Conservation (phyloP, 306 rosid species). For the Fagus crenata region DNA sequence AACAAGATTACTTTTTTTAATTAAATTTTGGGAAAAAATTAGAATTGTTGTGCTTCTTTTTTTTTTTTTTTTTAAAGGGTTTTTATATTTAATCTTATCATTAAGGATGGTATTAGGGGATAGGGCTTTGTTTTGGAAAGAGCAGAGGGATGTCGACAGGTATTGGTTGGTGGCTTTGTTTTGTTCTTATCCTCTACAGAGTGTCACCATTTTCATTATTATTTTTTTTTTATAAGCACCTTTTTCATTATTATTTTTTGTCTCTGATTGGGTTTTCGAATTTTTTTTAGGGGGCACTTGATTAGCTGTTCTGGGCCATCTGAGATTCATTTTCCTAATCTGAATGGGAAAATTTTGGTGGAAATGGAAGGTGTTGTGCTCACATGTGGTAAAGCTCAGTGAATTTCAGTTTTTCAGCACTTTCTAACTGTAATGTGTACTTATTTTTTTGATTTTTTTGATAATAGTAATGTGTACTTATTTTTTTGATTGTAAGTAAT, state of each 20-base stretch:
- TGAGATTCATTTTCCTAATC: conserved; percentile 12
- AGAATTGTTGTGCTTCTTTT: conserved; percentile 4
- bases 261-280: background rate
- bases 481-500: too few species aligned
- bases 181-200: conserved; percentile 49
- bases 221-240: background rate
- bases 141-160: conserved; percentile 27
- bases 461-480: too few species aligned
- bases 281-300: background rate
- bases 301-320: conserved; percentile 24
- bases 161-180: conserved; percentile 19
- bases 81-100: background rate
- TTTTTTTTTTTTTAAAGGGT: too few species aligned
- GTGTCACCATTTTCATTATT: conserved; percentile 17
- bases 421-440: too few species aligned
- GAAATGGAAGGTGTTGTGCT: background rate
- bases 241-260: background rate
- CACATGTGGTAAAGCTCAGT: conserved; percentile 13
- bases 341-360: background rate
- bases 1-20: background rate
- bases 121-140: conserved; percentile 43
- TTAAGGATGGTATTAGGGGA: background rate
- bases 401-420: background rate
- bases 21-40: background rate
- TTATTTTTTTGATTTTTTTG: too few species aligned